These are phyloP conservation scores for Whalleya microplaca DNA, from an alignment of 2,329 filamentous ascomycete species.

Conservation along the genomic window DNA sequence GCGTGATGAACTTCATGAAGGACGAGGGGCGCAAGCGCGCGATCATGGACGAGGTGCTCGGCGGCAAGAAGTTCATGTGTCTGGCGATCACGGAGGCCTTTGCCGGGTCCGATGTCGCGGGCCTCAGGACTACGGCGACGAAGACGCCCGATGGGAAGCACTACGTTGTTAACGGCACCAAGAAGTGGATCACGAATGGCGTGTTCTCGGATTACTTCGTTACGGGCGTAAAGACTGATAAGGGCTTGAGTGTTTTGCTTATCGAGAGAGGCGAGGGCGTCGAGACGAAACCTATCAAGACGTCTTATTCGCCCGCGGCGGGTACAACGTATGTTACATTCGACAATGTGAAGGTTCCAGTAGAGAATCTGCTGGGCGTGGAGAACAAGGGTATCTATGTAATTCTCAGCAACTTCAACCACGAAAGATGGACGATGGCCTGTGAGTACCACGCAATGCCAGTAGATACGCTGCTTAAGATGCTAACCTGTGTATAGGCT, in stretches of 20 bases:
- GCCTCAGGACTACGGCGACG: conserved; percentile 75
- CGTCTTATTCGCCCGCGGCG: conserved; percentile 77
- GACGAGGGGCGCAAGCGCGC: conserved; percentile 67
- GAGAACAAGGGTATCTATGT: conserved; percentile 87
- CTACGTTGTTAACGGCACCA: conserved; percentile 73
- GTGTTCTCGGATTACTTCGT: conserved; percentile 85
- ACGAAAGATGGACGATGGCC: conserved; percentile 79
- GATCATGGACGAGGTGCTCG: conserved; percentile 73
- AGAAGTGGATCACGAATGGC: conserved; percentile 88
- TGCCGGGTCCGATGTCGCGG: conserved; percentile 81
- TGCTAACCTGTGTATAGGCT: conserved; percentile 40
- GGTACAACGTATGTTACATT: conserved; percentile 82
- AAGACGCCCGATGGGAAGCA: conserved; percentile 76
- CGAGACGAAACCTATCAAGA: conserved; percentile 79
- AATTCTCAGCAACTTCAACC: conserved; percentile 87
- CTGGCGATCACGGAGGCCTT: conserved; percentile 89
- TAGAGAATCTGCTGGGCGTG: conserved; percentile 74
- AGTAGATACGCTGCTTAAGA: conserved; percentile 22
- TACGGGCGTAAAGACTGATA: conserved; percentile 76
- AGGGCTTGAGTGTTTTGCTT: conserved; percentile 77
- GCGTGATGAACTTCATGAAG: conserved; percentile 77
- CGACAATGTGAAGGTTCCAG: conserved; percentile 85
- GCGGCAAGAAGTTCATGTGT: conserved; percentile 85
- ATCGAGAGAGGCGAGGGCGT: conserved; percentile 75
- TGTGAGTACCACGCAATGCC: conserved; percentile 45